Percentiles rank a stretch among this genome's conserved stretches.
These are phyloP conservation scores for Verticillium zaregamsianum DNA, from an alignment of 2,329 filamentous ascomycete species.

Conservation along the genomic window DNA sequence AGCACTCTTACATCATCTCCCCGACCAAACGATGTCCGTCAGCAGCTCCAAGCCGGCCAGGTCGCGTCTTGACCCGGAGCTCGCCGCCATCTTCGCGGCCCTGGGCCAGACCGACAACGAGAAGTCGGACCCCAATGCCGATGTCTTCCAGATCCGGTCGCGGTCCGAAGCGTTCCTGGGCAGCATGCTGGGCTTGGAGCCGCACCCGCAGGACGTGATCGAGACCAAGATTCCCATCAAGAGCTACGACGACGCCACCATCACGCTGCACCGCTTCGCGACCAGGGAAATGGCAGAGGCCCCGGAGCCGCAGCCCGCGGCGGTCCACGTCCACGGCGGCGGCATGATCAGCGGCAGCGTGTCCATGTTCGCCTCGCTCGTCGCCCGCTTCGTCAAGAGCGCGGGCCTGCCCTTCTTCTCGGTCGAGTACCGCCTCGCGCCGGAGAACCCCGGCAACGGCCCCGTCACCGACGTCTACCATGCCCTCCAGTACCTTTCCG, in stretches of 20 bases:
- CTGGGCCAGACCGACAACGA: too few relatives aligned
- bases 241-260: constrained; percentile 11
- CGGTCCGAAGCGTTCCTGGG: background rate
- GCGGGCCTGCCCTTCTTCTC: constrained; percentile 28
- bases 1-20: too few relatives aligned
- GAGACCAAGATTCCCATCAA: constrained; percentile 10
- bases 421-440: constrained; percentile 37
- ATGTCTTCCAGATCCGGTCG: background rate
- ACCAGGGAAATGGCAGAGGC: background rate
- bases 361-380: constrained; percentile 15
- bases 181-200: background rate
- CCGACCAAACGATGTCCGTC: background rate
- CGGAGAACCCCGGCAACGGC: constrained; percentile 30
- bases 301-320: constrained; percentile 16
- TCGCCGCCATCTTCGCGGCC: background rate
- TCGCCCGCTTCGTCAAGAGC: constrained; percentile 19
- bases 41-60: background rate
- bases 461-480: constrained; percentile 31
- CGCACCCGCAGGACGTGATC: constrained; percentile 5
- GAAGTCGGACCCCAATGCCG: background rate
- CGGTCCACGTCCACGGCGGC: constrained; percentile 36
- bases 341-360: constrained; percentile 29
- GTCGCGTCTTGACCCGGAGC: background rate
- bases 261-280: constrained; percentile 14
- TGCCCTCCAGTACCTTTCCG: constrained; percentile 17